Percentiles rank a stretch among this genome's conserved stretches.
These are phyloP conservation scores for Cytospora piceae DNA, from an alignment of 2,329 filamentous ascomycete species.

Conservation along the genomic window DNA sequence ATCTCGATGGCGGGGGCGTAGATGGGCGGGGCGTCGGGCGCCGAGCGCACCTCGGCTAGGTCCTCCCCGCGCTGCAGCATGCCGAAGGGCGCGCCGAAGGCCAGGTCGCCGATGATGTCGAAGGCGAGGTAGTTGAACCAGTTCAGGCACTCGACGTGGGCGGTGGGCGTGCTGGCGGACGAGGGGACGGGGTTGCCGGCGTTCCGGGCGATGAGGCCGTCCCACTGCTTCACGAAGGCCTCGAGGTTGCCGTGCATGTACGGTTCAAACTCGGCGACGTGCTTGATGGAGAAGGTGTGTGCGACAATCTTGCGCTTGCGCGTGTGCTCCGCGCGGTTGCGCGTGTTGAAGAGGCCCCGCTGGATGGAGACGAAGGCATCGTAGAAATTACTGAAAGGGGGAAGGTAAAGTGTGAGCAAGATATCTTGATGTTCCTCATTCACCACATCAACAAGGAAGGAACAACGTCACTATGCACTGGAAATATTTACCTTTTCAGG, in stretches of 20 bases:
- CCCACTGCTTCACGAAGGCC: conserved; percentile 74
- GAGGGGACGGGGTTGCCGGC: conserved; percentile 46
- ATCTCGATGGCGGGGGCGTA: conserved; percentile 85
- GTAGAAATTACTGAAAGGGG: conserved; percentile 71
- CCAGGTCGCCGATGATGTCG: conserved; percentile 59
- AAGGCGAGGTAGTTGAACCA: conserved; percentile 76
- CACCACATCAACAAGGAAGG: not conserved
- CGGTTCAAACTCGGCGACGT: conserved; percentile 81
- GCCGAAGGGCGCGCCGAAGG: conserved; percentile 78
- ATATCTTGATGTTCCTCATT: not conserved
- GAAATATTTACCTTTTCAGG: conserved; percentile 60
- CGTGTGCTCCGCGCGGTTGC: conserved; percentile 78
- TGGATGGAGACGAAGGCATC: conserved; percentile 89
- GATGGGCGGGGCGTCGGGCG: conserved; percentile 62
- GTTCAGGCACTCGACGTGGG: conserved; percentile 71
- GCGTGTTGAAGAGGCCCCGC: conserved; percentile 86
- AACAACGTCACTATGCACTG: not conserved
- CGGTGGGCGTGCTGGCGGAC: conserved; percentile 47
- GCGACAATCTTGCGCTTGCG: conserved; percentile 88
- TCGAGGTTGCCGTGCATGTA: conserved; percentile 84
- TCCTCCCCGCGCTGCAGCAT: conserved; percentile 81
- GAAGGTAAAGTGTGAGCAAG: not conserved
- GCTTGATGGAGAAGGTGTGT: conserved; percentile 85
- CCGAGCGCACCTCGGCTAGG: conserved; percentile 71
- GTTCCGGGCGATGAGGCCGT: conserved; percentile 55